Evolutionary conservation across 177 flowering plant species (phyloP).

Genomic region (Vitis hybrid): DNA sequence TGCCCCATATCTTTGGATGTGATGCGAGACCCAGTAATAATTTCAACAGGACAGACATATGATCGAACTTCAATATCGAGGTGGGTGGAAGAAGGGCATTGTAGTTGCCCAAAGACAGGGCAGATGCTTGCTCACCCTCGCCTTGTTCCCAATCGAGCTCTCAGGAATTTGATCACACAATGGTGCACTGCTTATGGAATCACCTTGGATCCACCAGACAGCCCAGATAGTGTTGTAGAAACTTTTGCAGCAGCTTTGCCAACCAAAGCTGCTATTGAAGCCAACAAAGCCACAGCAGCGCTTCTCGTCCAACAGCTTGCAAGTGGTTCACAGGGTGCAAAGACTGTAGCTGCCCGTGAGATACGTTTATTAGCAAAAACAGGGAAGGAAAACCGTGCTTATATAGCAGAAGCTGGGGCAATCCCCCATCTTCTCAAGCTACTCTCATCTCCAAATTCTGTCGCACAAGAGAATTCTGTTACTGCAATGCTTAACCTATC

Average conservation of each 20-base stretch:
- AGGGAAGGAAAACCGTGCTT: constrained; percentile 81
- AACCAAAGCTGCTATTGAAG: constrained; percentile 68
- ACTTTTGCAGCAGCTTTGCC: constrained; percentile 36
- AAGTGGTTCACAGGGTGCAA: constrained; percentile 49
- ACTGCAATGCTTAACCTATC: constrained; percentile 93
- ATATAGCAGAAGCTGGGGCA: constrained; percentile 93
- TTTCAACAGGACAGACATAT: constrained; percentile 92
- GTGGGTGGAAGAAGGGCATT: constrained; percentile 92
- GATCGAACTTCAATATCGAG: constrained; percentile 71
- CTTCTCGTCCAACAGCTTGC: constrained; percentile 68
- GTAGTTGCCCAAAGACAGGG: constrained; percentile 89
- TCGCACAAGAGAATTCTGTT: constrained; percentile 92
- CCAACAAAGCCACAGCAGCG: constrained; percentile 73
- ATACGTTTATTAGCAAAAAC: constrained; percentile 82
- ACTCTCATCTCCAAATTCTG: constrained; percentile 51
- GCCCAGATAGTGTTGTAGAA: constrained; percentile 38
- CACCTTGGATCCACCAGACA: constrained; percentile 55
- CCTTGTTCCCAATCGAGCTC: constrained; percentile 78
- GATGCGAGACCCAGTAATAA: constrained; percentile 91
- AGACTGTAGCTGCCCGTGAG: constrained; percentile 76
- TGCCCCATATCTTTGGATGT: constrained; percentile 89
- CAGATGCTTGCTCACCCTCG: constrained; percentile 66
- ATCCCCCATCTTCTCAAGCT: constrained; percentile 65
- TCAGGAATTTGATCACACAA: constrained; percentile 70
- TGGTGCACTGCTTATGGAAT: constrained; percentile 82